Evolutionary conservation across 2,329 filamentous ascomycete species (phyloP).

Genomic region (Pseudogymnoascus sp.): DNA sequence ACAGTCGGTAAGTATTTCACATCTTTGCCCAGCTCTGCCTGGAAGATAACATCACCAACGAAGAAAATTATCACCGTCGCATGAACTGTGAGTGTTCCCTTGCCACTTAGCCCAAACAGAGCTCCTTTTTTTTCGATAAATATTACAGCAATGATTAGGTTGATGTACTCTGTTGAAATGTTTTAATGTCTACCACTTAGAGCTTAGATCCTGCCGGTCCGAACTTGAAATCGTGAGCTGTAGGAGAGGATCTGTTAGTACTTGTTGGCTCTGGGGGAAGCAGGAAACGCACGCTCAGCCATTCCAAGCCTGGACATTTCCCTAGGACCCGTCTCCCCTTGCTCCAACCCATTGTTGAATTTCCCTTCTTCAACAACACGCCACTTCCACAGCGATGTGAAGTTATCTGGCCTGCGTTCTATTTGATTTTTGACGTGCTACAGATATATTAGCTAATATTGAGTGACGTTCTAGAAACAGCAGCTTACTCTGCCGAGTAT

Average conservation of each 20-base stretch:
- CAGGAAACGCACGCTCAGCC: neutral
- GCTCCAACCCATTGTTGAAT: conserved; percentile 22
- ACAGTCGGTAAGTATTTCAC: too few relatives aligned
- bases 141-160: neutral
- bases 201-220: neutral
- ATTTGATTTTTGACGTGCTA: conserved; percentile 19
- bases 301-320: conserved; percentile 21
- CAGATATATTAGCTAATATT: neutral
- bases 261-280: neutral
- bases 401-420: conserved; percentile 20
- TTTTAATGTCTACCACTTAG: neutral
- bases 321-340: conserved; percentile 25
- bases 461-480: neutral
- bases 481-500: conserved; percentile 22
- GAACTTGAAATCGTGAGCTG: neutral
- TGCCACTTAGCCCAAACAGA: too few relatives aligned
- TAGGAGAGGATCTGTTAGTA: neutral
- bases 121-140: neutral
- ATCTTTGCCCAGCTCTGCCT: too few relatives aligned
- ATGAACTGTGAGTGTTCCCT: too few relatives aligned
- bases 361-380: conserved; percentile 20
- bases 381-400: conserved; percentile 23
- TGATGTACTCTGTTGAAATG: neutral
- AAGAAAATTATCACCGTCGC: too few relatives aligned
- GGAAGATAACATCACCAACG: too few relatives aligned